These are phyloP conservation scores for Atalantia buxifolia DNA, from an alignment of 345 rosid genomes.

Conservation along the genomic window DNA sequence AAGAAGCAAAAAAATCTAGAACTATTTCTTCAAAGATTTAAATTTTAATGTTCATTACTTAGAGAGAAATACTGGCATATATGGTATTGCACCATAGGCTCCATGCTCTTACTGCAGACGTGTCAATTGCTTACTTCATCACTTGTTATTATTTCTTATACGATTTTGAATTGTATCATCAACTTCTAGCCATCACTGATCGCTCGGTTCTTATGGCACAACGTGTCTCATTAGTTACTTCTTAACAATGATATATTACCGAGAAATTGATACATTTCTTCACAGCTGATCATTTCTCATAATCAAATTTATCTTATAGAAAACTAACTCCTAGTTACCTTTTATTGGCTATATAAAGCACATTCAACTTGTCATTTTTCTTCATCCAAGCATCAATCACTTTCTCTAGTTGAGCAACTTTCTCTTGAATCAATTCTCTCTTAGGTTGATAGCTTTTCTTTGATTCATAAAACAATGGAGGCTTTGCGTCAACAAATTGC, in stretches of 20 bases:
- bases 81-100: too few relatives aligned
- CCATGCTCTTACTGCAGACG: neutral
- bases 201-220: neutral
- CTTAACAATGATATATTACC: too few relatives aligned
- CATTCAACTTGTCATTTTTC: neutral
- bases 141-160: neutral
- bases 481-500: neutral
- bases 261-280: too few relatives aligned
- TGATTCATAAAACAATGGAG: neutral
- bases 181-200: neutral
- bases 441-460: neutral
- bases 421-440: neutral
- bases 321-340: too few relatives aligned
- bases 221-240: neutral
- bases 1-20: neutral
- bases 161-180: neutral
- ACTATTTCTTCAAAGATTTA: neutral
- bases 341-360: neutral
- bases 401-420: too few relatives aligned
- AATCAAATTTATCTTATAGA: neutral
- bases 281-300: neutral
- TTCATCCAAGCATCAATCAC: too few relatives aligned
- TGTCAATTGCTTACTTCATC: neutral
- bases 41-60: neutral
- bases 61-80: neutral